A percentile compares a stretch with the other conserved stretches of the same genome.
These are phyloP conservation scores for Fraxinus quadrangulata DNA, from an alignment of 257 asterid species.

Conservation along the genomic window DNA sequence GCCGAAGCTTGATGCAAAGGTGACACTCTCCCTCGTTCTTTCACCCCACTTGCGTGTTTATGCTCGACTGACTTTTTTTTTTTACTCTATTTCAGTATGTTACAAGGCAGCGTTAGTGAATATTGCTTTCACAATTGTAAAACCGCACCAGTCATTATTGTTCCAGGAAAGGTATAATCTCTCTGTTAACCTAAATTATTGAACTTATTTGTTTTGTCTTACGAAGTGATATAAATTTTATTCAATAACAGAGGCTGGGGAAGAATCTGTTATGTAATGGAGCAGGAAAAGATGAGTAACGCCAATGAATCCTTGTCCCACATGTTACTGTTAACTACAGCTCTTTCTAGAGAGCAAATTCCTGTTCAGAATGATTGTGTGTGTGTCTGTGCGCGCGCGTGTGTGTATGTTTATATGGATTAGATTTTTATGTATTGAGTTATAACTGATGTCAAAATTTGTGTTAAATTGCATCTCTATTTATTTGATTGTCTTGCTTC, in stretches of 20 bases:
- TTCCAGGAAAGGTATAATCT: conserved; percentile 53
- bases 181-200: neutral
- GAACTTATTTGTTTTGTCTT: neutral
- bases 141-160: conserved; percentile 53
- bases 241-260: conserved; percentile 48
- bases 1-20: conserved; percentile 81
- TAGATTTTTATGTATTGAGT: neutral
- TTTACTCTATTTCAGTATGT: conserved; percentile 36
- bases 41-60: neutral
- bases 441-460: neutral
- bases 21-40: conserved; percentile 8
- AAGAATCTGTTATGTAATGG: conserved; percentile 41
- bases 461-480: neutral
- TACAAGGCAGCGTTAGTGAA: conserved; percentile 57
- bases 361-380: neutral
- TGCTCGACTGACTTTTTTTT: conserved; percentile 6
- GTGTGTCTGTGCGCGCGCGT: too few species aligned
- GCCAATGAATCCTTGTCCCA: neutral
- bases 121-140: conserved; percentile 63
- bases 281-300: neutral
- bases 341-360: neutral
- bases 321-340: neutral
- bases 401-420: neutral
- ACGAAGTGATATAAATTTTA: conserved; percentile 5
- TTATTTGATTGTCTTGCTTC: neutral